Conservation (phyloP, 805 yeast genomes). For the Kodamaea neixiangensis region DNA sequence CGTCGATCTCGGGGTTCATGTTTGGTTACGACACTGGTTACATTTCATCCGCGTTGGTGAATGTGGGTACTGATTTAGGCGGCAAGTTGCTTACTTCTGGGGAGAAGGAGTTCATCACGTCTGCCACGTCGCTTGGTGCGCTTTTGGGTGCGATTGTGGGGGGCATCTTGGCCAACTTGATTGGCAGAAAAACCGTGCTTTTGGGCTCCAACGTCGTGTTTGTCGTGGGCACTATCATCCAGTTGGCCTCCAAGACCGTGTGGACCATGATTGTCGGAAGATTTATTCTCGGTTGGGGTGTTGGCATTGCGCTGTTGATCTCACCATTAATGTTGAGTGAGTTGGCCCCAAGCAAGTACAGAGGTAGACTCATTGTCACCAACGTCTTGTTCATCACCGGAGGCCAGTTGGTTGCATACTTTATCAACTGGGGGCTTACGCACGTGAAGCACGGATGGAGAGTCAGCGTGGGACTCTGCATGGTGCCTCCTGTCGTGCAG, state of each 20-base stretch:
- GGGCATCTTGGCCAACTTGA: slow-evolving; percentile 76
- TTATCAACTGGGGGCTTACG: slow-evolving; percentile 84
- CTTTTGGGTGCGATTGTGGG: slow-evolving; percentile 75
- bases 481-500: slow-evolving; percentile 84
- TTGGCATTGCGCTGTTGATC: slow-evolving; percentile 89
- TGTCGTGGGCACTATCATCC: slow-evolving; percentile 81
- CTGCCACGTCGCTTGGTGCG: slow-evolving; percentile 95
- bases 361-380: slow-evolving; percentile 88
- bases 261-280: slow-evolving; percentile 95
- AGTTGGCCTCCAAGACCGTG: slow-evolving; percentile 74
- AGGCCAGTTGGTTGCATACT: slow-evolving; percentile 94
- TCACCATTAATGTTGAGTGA: slow-evolving; percentile 95
- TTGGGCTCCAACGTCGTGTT: slow-evolving; percentile 82
- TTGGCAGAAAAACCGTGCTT: slow-evolving; percentile 84
- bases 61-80: slow-evolving; percentile 72
- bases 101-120: slow-evolving; percentile 85
- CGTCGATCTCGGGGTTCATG: slow-evolving; percentile 94
- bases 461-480: slow-evolving; percentile 83
- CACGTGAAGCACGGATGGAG: slow-evolving; percentile 87
- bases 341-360: slow-evolving; percentile 85
- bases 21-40: slow-evolving; percentile 98
- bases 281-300: slow-evolving; percentile 93
- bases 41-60: slow-evolving; percentile 89
- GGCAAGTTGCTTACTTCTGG: slow-evolving; percentile 63
- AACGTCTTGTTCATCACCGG: slow-evolving; percentile 91